Evolutionary conservation across 108 stramenopile species (phyloP).

Genomic region (Cylindrotheca fusiformis): DNA sequence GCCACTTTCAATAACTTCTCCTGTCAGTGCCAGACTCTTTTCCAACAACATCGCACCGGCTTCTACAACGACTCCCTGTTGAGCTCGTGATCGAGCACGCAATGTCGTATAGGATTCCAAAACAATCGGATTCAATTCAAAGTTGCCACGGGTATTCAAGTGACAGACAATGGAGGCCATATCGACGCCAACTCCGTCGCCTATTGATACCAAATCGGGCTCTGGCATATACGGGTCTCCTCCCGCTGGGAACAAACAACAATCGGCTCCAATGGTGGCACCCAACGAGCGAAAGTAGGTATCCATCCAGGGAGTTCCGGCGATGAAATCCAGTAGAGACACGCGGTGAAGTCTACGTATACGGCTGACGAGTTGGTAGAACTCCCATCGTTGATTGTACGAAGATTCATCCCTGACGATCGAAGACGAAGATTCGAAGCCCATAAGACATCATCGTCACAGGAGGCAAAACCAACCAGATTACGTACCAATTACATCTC

Average conservation of each 20-base stretch:
- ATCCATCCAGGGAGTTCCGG: conserved; percentile 38
- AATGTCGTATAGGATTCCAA: conserved; percentile 45
- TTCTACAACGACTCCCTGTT: conserved; percentile 54
- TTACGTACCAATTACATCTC: conserved; percentile 42
- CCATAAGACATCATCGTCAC: too few species aligned
- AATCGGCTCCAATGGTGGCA: conserved; percentile 39
- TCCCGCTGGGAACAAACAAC: conserved; percentile 57
- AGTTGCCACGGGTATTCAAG: conserved; percentile 69
- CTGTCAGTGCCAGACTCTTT: conserved; percentile 57
- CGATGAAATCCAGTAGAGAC: conserved; percentile 35
- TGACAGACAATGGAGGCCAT: conserved; percentile 51
- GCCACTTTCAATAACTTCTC: conserved; percentile 54
- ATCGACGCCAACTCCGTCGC: conserved; percentile 53
- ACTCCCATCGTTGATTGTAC: conserved; percentile 57
- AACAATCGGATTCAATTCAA: conserved; percentile 38
- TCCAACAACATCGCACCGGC: conserved; percentile 51
- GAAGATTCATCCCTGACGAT: conserved; percentile 44
- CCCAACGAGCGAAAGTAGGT: conserved; percentile 41
- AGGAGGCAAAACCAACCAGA: too few species aligned
- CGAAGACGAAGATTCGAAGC: too few species aligned
- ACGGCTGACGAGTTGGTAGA: conserved; percentile 42
- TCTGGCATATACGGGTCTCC: conserved; percentile 67
- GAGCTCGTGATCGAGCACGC: conserved; percentile 40
- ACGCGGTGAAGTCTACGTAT: conserved; percentile 31
- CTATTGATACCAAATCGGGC: conserved; percentile 54